phyloP scores from a whole-genome alignment of 2,329 filamentous ascomycete species.

The Leptographium lundbergii region DNA sequence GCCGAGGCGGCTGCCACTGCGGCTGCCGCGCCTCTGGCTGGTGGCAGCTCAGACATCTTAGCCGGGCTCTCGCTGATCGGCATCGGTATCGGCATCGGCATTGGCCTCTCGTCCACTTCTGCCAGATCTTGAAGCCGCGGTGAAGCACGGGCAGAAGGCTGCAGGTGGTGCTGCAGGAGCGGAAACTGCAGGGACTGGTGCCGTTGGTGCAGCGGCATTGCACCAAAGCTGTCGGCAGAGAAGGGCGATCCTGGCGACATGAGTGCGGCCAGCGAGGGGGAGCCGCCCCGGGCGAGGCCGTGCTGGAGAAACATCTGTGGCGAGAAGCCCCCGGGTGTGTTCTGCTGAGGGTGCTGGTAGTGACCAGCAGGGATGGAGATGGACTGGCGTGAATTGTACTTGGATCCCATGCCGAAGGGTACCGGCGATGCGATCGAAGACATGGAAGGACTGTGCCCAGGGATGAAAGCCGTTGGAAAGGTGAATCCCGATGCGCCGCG shows the following conservation, averaged over 20 bases:
- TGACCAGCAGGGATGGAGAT: conserved; percentile 52
- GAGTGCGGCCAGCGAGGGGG: conserved; percentile 47
- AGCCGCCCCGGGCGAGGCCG: conserved; percentile 42
- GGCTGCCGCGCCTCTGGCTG: background rate
- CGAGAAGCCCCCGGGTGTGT: conserved; percentile 46
- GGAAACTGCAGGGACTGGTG: conserved; percentile 48
- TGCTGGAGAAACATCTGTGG: conserved; percentile 41
- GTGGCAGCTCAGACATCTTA: conserved; percentile 38
- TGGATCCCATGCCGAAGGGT: conserved; percentile 43
- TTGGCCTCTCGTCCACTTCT: conserved; percentile 61
- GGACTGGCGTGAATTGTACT: conserved; percentile 60
- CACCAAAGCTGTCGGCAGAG: conserved; percentile 35
- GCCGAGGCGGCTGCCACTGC: background rate
- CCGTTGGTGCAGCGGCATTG: conserved; percentile 35
- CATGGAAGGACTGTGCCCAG: conserved; percentile 47
- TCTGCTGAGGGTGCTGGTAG: conserved; percentile 51
- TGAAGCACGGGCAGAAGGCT: conserved; percentile 41
- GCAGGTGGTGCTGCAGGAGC: conserved; percentile 42
- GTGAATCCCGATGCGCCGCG: conserved; percentile 42
- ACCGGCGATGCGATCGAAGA: conserved; percentile 59
- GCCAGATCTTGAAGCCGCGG: conserved; percentile 57
- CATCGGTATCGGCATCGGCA: too few relatives aligned
- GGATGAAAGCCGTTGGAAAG: conserved; percentile 45
- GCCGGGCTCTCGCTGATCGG: conserved; percentile 36
- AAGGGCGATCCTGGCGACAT: conserved; percentile 55